These are phyloP conservation scores for Kitagawia praeruptora DNA, from an alignment of 129 eudicot species.

Conservation along the genomic window DNA sequence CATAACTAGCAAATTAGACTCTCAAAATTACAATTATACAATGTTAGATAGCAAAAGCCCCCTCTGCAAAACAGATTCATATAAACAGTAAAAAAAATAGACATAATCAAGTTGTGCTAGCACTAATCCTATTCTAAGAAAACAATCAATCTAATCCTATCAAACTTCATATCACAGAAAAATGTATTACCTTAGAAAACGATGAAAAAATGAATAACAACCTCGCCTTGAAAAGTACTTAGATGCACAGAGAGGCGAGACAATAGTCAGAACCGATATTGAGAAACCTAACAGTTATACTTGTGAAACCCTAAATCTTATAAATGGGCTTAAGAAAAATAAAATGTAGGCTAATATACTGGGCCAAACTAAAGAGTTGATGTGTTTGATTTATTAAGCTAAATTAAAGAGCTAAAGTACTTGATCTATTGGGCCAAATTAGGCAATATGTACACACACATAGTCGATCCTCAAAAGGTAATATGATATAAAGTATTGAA, in stretches of 20 bases:
- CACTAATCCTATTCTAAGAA: not conserved
- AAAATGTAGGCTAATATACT: not conserved
- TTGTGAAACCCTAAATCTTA: constrained; percentile 3
- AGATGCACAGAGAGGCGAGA: not conserved
- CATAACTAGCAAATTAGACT: not conserved
- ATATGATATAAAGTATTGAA: not conserved
- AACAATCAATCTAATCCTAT: not conserved
- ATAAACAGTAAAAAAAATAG: not conserved
- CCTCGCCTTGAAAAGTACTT: not conserved
- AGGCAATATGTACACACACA: not conserved
- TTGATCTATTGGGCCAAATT: not conserved
- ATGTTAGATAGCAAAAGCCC: not conserved
- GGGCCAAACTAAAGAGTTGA: not conserved
- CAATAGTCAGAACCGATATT: not conserved
- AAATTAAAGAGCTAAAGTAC: too few relatives aligned
- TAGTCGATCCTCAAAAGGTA: not conserved
- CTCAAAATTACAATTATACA: not conserved
- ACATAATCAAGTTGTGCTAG: not conserved
- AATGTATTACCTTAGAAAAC: not conserved
- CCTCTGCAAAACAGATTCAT: not conserved
- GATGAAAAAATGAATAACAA: not conserved
- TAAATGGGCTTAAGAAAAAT: not conserved
- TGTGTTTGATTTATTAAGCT: too few relatives aligned
- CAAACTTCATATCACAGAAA: not conserved
- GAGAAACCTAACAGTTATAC: not conserved